Evolutionary conservation across 257 asterid species (phyloP), one percentile per base, ranked within the genome.

Genomic region (Nicotiana tomentosiformis): DNA sequence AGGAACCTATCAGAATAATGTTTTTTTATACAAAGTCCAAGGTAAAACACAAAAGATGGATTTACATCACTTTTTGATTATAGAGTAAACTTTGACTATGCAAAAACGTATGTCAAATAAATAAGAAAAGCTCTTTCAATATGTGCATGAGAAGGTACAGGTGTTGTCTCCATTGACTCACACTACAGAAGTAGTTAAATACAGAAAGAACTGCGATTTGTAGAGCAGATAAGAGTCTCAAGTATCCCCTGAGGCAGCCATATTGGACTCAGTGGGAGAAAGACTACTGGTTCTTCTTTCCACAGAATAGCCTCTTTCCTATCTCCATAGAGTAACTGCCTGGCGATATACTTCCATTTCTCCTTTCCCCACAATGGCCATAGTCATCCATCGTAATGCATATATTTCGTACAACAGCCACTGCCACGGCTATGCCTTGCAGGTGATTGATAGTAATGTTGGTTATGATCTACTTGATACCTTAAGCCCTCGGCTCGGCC

Each of bases 401-500:
- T 51, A 56, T 85, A 82, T 83, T 80, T 86, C 77, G 68, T 30
- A 49, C 88, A 88, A 83, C 81, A 85, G 12, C 86, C 90, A 23
- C 69, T 74, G 18, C 90, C 93, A 78, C 92, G 87, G 57, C 66
- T 86, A 57, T 85, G 92, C 86, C 89, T 89, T 1, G 85, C 39
- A 14, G 70, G 4, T 10, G 85, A 57, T 30, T 85, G 83, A 26
- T 82, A 86, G 43, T 81, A 76, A 15, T 82, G 57, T 39, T 91
- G 83, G 2, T 78, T 37, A 37, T 87, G 86, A 61, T 94, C 98
- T 26, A 66, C 30, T 68, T 90, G 96, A 81, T 82, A 90, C 76
- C 88, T 87, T 11, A 66, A 69, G 1, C 93, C 93, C 32, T 91
- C 94, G 0, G 77, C 78, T 49, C 98, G 84, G 14, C 90, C 90